Conservation (phyloP, 306 rosid species). For the Prosopis cineraria region DNA sequence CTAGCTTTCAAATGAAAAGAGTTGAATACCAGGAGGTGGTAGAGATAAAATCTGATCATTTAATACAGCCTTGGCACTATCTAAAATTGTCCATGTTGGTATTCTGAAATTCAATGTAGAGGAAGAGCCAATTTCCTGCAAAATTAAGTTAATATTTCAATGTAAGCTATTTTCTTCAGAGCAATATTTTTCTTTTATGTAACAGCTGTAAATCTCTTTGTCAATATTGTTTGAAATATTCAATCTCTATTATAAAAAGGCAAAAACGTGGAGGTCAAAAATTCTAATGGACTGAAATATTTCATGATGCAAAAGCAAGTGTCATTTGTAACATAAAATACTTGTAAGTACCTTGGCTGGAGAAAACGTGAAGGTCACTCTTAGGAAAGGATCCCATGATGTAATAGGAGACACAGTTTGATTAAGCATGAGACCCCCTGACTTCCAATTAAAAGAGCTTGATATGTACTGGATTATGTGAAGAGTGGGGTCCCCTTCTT, state of each 20-base stretch:
- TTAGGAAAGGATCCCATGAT: not conserved
- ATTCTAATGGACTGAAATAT: not conserved
- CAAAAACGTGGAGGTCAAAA: not conserved
- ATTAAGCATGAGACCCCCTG: not conserved
- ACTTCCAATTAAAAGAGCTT: conserved; percentile 2
- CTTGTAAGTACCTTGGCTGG: not conserved
- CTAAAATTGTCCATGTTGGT: conserved; percentile 60
- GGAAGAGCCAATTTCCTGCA: conserved; percentile 43
- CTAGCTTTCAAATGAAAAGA: not conserved
- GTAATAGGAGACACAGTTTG: not conserved
- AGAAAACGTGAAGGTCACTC: not conserved
- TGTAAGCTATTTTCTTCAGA: not conserved
- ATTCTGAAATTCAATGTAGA: conserved; percentile 63
- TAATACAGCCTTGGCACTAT: conserved; percentile 45
- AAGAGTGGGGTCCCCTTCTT: not conserved
- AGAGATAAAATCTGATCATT: conserved; percentile 44
- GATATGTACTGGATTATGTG: not conserved
- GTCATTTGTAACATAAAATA: not conserved
- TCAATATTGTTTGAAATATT: not conserved
- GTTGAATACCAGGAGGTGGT: conserved; percentile 54
- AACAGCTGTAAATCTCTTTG: conserved; percentile 9
- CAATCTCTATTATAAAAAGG: not conserved
- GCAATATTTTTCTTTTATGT: not conserved
- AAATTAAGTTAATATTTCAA: not conserved
- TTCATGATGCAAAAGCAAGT: not conserved